Conservation (phyloP, 768 basidiomycete species). For the Boletus subcaerulescens region DNA sequence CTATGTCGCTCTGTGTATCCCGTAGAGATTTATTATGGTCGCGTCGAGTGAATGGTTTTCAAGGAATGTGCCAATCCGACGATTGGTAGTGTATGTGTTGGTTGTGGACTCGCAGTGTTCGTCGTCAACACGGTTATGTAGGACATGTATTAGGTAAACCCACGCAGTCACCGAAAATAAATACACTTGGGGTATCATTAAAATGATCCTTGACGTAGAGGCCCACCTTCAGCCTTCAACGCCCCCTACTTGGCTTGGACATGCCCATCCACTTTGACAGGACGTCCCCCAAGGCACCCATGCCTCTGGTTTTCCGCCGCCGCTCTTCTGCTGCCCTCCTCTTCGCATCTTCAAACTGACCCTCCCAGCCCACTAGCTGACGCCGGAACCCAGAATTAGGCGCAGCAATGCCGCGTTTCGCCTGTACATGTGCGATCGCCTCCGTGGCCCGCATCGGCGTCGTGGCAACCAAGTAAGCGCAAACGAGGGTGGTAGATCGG, state of each 20-base stretch:
- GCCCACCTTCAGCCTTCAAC: background rate
- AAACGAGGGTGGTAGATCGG: slow-evolving; percentile 71
- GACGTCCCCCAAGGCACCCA: background rate
- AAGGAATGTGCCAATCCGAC: slow-evolving; percentile 30
- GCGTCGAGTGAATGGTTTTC: slow-evolving; percentile 13
- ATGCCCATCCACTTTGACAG: slow-evolving; percentile 20
- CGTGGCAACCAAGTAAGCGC: slow-evolving; percentile 62
- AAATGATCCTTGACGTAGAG: background rate
- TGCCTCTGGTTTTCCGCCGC: slow-evolving; percentile 8
- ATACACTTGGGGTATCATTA: too few species aligned
- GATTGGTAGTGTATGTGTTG: slow-evolving; percentile 4
- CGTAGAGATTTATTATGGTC: slow-evolving; percentile 2
- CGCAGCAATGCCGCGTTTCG: slow-evolving; percentile 55
- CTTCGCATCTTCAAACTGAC: slow-evolving; percentile 28
- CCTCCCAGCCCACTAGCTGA: slow-evolving; percentile 47
- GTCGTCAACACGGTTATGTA: background rate
- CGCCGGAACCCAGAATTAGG: slow-evolving; percentile 67
- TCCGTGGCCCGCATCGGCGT: slow-evolving; percentile 50
- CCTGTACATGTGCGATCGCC: slow-evolving; percentile 53
- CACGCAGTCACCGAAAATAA: too few species aligned
- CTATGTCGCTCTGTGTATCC: background rate
- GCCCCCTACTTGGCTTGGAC: background rate
- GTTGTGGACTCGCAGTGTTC: background rate
- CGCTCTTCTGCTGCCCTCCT: slow-evolving; percentile 15
- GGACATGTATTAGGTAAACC: slow-evolving; percentile 17